Percentiles rank a stretch among this genome's conserved stretches.
Conservation (phyloP, 305 asterid genomes). For the Ajuga reptans region DNA sequence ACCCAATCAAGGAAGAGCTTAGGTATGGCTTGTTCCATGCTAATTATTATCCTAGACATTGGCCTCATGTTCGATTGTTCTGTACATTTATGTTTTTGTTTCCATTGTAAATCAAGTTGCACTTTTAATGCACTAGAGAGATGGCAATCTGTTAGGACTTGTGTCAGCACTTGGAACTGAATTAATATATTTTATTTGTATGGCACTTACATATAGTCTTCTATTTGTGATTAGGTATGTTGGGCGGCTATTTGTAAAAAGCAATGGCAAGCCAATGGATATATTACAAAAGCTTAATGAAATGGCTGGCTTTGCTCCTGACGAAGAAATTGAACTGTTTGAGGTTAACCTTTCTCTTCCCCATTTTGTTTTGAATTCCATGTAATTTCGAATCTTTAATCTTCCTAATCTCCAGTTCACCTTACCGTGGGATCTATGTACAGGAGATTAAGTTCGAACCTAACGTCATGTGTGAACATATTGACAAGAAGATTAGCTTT, state of each 20-base stretch:
- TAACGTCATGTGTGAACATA: slow-evolving; percentile 59
- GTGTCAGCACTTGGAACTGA: neutral
- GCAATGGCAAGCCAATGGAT: slow-evolving; percentile 52
- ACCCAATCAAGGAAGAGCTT: slow-evolving; percentile 65
- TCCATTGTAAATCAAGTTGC: neutral
- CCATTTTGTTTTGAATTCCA: neutral
- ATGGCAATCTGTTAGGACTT: neutral
- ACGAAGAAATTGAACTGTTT: slow-evolving; percentile 66
- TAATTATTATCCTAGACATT: neutral
- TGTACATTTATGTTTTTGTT: neutral
- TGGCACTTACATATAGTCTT: slow-evolving; percentile 16
- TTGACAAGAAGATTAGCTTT: slow-evolving; percentile 54
- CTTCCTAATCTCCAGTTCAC: neutral
- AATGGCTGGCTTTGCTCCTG: slow-evolving; percentile 65
- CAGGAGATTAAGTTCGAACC: slow-evolving; percentile 83
- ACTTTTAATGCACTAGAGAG: neutral
- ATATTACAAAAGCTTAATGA: slow-evolving; percentile 50
- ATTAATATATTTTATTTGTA: neutral
- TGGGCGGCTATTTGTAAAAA: slow-evolving; percentile 66
- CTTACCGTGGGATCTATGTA: neutral
- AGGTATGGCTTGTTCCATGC: slow-evolving; percentile 33
- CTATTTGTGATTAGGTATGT: slow-evolving; percentile 39
- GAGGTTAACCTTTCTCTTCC: slow-evolving; percentile 41
- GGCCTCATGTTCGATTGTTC: neutral
- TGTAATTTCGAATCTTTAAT: slow-evolving; percentile 8